Evolutionary conservation across 2,329 filamentous ascomycete species (phyloP), one percentile per base, ranked within the genome.

Genomic region (Chaetomium sp.): DNA sequence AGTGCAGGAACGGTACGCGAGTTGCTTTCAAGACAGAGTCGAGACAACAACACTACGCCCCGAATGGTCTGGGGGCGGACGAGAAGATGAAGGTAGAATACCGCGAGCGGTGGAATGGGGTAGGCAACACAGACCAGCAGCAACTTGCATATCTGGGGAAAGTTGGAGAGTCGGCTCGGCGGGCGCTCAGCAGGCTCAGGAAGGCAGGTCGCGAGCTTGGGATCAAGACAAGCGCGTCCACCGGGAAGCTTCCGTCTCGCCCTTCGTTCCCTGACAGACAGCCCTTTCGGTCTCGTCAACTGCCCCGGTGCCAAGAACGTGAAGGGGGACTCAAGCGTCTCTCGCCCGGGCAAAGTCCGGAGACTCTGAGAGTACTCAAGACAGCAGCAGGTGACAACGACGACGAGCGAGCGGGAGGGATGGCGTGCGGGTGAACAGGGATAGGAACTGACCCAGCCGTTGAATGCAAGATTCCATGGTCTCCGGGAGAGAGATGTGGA

Each of bases 381-480:
- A 63, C 12, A n/a, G n/a, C 27, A 31, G 57, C 67, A 65, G 60
- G 63, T 65, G 67, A 67, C 63, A 55, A 55, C 29, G 53, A 45
- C 21, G 60, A 57, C 49, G 54, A 45, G 60, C 57, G 47, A 42
- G 38, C 31, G 65, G 33, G 62, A 63, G 49, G 60, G 63, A 70
- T 66, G 57, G 57, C 55, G 62, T 54, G 60, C 60, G 60, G 63
- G 54, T 55, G 64, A 63, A 55, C 68, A 71, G 62, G 67, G 69
- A 65, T 70, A 54, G 65, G 54, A 57, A 64, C 59, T 68, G 65
- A 57, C 64, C 62, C 60, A 65, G 68, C 70, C 70, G 71, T 73
- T 71, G 69, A 70, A 72, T 70, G 68, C 70, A 67, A 69, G 69
- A 70, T 72, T 70, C 67, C 70, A 72, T 72, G 67, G 65, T 66